Conservation (phyloP, 768 basidiomycete species). For the Leccinum subgranulosum region DNA sequence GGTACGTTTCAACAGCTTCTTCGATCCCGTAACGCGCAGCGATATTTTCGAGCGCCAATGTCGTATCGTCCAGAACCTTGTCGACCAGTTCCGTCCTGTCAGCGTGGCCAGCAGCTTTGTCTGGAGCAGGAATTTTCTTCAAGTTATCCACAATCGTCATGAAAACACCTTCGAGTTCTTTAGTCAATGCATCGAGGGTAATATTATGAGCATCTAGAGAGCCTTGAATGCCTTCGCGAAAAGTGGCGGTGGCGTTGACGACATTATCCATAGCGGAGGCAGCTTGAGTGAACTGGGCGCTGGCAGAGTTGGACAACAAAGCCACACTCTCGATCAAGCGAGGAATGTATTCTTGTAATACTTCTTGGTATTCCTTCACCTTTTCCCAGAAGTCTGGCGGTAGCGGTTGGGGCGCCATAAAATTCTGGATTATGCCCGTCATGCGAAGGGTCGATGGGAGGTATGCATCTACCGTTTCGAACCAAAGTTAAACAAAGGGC, state of each 20-base stretch:
- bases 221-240: constrained; percentile 9
- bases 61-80: constrained; percentile 3
- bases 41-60: constrained; percentile 1
- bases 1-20: not conserved
- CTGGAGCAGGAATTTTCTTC: not conserved
- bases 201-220: constrained; percentile 4
- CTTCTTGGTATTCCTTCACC: not conserved
- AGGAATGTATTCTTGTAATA: constrained; percentile 1
- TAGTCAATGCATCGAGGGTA: constrained; percentile 3
- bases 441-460: not conserved
- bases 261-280: constrained; percentile 5
- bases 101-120: constrained; percentile 2
- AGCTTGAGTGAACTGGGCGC: constrained; percentile 1
- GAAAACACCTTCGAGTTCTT: constrained; percentile 14
- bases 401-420: not conserved
- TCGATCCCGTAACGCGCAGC: constrained; percentile 5
- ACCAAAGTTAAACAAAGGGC: not conserved
- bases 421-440: not conserved
- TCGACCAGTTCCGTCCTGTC: constrained; percentile 6
- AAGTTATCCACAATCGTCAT: not conserved
- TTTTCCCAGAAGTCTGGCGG: constrained; percentile 11
- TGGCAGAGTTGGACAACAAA: not conserved
- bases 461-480: not conserved
- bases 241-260: constrained; percentile 7
- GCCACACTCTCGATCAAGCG: constrained; percentile 3